Evolutionary conservation across 495 filamentous ascomycete genomes (phyloP).

Genomic region (Podospora fimiseda): DNA sequence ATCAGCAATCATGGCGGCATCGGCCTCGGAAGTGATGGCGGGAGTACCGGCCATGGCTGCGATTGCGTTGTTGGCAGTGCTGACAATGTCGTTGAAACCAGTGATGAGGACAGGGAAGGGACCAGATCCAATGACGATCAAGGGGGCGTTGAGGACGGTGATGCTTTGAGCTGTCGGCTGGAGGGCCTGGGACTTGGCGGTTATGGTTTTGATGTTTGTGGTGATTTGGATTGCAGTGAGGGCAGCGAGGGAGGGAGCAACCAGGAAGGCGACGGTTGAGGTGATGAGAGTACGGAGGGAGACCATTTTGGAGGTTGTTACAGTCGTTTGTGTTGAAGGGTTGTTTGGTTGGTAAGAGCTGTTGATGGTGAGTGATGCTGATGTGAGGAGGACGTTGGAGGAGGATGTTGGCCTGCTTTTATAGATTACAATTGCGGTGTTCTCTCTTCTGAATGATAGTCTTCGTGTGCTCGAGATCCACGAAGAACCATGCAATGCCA

Average conservation of each 20-base stretch:
- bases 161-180: slow-evolving; percentile 24
- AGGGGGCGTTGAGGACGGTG: slow-evolving; percentile 20
- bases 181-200: slow-evolving; percentile 19
- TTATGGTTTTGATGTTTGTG: slow-evolving; percentile 18
- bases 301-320: slow-evolving; percentile 25
- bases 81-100: not conserved
- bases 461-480: too few relatives aligned
- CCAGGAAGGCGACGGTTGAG: slow-evolving; percentile 7
- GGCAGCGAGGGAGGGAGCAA: slow-evolving; percentile 7
- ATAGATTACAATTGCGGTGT: too few relatives aligned
- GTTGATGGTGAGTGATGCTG: not conserved
- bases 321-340: not conserved
- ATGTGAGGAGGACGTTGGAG: not conserved
- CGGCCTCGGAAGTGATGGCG: not conserved
- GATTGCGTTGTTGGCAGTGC: not conserved
- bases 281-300: slow-evolving; percentile 9
- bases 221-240: slow-evolving; percentile 17
- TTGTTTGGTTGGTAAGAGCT: not conserved
- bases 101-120: slow-evolving; percentile 17
- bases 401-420: not conserved
- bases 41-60: not conserved
- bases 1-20: slow-evolving; percentile 14
- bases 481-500: too few relatives aligned
- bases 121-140: slow-evolving; percentile 22
- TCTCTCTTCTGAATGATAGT: too few relatives aligned